Evolutionary conservation across 2,329 filamentous ascomycete genomes (phyloP).

Genomic region (Aciculosporium take): DNA sequence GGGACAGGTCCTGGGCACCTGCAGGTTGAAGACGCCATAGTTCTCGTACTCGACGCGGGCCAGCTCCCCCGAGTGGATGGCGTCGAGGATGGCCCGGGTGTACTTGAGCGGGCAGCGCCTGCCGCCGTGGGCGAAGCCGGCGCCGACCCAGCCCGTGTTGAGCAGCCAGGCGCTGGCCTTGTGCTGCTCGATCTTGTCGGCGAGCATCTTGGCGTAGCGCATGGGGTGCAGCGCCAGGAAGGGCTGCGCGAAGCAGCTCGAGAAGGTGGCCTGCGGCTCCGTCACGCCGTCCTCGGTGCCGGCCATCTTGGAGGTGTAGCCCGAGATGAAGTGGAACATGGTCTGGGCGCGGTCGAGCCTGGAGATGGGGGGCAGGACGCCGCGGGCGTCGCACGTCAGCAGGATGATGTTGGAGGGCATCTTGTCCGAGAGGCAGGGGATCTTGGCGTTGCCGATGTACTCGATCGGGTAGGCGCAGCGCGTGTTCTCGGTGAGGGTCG

Average conservation of each 20-base stretch:
- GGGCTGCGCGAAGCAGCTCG: constrained; percentile 96
- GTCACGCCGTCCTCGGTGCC: constrained; percentile 95
- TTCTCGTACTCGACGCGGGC: constrained; percentile 86
- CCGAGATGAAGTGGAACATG: constrained; percentile 99
- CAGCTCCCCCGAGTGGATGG: constrained; percentile 94
- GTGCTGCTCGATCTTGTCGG: constrained; percentile 93
- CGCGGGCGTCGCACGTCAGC: constrained; percentile 92
- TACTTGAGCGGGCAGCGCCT: constrained; percentile 98
- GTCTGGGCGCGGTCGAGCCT: constrained; percentile 90
- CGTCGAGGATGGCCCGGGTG: constrained; percentile 93
- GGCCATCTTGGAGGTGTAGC: constrained; percentile 99
- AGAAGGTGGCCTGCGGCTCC: constrained; percentile 97
- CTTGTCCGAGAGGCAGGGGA: constrained; percentile 74
- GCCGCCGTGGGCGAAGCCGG: constrained; percentile 77
- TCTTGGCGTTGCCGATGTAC: constrained; percentile 98
- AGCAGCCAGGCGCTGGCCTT: constrained; percentile 95
- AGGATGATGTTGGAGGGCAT: constrained; percentile 97
- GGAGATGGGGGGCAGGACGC: constrained; percentile 93
- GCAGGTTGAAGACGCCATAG: constrained; percentile 93
- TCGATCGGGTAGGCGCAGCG: constrained; percentile 97
- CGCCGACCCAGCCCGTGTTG: constrained; percentile 96
- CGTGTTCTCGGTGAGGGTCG: constrained; percentile 94
- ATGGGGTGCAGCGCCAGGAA: constrained; percentile 98
- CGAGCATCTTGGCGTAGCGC: constrained; percentile 97
- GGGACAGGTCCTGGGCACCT: constrained; percentile 83